phyloP scores from a whole-genome alignment of 1,284 basidiomycete genomes.

The Ganoderma boninense region DNA sequence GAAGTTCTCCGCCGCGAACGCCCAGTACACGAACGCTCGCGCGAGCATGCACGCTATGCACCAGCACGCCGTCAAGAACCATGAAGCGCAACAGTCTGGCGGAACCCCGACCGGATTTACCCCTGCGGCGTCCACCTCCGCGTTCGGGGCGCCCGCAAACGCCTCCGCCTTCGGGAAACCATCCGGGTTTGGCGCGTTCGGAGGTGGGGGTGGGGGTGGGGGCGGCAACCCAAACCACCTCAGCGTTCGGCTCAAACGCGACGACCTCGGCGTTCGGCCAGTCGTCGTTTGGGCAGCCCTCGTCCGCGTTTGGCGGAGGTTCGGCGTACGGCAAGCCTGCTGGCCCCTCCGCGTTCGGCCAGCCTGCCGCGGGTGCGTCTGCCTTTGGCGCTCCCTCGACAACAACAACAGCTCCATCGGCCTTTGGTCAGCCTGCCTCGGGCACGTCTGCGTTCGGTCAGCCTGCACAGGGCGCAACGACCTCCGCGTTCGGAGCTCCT shows the following conservation, averaged over 20 bases:
- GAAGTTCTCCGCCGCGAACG: constrained; percentile 51
- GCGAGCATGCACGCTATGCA: constrained; percentile 57
- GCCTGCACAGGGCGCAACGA: constrained; percentile 27
- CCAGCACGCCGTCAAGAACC: constrained; percentile 55
- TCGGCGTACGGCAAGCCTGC: constrained; percentile 27
- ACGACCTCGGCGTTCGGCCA: constrained; percentile 43
- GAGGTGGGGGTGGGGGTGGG: constrained; percentile 14
- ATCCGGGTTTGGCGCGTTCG: constrained; percentile 38
- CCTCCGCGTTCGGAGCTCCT: constrained; percentile 40
- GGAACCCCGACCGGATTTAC: constrained; percentile 32
- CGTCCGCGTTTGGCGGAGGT: background rate
- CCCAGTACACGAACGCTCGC: constrained; percentile 54
- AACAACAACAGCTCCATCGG: constrained; percentile 38
- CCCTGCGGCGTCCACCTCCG: constrained; percentile 31
- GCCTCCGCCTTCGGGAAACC: constrained; percentile 53
- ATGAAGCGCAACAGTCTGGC: constrained; percentile 32
- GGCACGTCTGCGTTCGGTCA: constrained; percentile 39
- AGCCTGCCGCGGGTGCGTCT: constrained; percentile 34
- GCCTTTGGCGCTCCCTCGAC: constrained; percentile 48
- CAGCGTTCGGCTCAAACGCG: constrained; percentile 37
- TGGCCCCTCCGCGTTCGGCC: constrained; percentile 40
- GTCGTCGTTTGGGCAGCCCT: constrained; percentile 14
- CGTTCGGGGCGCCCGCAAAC: constrained; percentile 39
- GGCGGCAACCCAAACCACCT: constrained; percentile 42
- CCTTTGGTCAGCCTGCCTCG: constrained; percentile 20